Conservation (phyloP, 805 yeast species). For the Kuraishia hungarica region DNA sequence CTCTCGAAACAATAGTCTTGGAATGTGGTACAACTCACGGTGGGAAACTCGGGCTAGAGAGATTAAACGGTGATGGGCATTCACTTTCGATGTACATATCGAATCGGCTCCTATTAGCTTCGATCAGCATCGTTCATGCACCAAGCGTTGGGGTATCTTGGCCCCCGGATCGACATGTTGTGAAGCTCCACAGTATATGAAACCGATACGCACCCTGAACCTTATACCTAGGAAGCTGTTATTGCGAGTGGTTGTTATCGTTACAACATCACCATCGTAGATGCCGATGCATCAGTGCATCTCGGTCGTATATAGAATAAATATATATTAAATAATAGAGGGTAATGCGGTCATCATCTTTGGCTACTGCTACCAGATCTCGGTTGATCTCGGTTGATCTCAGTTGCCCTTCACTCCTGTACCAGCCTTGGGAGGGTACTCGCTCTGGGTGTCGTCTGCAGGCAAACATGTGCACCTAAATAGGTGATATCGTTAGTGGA, state of each 20-base stretch:
- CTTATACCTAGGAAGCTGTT: background rate
- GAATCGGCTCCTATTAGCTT: background rate
- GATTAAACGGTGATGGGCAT: no score
- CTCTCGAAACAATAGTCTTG: no score
- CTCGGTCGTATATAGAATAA: background rate
- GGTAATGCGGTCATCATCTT: no score
- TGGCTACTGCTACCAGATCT: no score
- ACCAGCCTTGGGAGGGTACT: slow-evolving; percentile 28
- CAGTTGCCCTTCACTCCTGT: slow-evolving; percentile 16
- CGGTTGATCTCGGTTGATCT: background rate
- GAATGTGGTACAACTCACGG: background rate
- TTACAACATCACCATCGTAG: background rate
- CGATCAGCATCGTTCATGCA: background rate
- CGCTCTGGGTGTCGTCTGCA: slow-evolving; percentile 18
- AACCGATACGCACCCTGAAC: background rate
- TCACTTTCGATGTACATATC: background rate
- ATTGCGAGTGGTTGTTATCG: background rate
- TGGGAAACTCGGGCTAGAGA: background rate
- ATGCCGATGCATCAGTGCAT: background rate
- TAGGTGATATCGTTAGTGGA: background rate
- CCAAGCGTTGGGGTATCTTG: background rate
- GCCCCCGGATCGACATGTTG: background rate
- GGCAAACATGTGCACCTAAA: slow-evolving; percentile 20
- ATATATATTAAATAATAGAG: background rate
- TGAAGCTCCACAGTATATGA: background rate